Evolutionary conservation across 805 yeast species (phyloP).

Genomic region (Barnettozyma californica): DNA sequence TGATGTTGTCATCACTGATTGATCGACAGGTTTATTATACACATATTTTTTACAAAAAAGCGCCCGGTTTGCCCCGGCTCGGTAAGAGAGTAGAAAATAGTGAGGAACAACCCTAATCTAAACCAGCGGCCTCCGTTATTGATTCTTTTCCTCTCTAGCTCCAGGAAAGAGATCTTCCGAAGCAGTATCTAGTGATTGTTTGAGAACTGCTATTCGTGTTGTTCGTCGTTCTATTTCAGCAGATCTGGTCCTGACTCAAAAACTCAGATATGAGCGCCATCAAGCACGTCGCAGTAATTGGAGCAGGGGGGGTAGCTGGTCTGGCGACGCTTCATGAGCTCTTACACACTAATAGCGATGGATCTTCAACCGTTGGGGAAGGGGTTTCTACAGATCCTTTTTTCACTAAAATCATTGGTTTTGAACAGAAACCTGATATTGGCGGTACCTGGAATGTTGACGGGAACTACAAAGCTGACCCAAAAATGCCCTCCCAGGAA

Average conservation of each 20-base stretch:
- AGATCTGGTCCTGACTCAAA: neutral
- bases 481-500: slow-evolving; percentile 25
- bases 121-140: too few relatives aligned
- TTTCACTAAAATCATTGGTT: slow-evolving; percentile 34
- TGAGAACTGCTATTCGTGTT: too few relatives aligned
- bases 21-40: too few relatives aligned
- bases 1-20: too few relatives aligned
- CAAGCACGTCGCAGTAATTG: slow-evolving; percentile 32
- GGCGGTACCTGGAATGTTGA: slow-evolving; percentile 43
- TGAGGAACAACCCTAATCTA: too few relatives aligned
- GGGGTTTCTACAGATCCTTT: slow-evolving; percentile 13
- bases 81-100: too few relatives aligned
- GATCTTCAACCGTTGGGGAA: slow-evolving; percentile 21
- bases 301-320: slow-evolving; percentile 38
- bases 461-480: slow-evolving; percentile 17
- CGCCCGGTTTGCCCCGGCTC: too few relatives aligned
- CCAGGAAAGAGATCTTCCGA: neutral
- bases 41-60: too few relatives aligned
- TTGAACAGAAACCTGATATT: slow-evolving; percentile 36
- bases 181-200: too few relatives aligned
- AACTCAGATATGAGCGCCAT: slow-evolving; percentile 6
- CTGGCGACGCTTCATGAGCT: slow-evolving; percentile 32
- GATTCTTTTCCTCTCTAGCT: too few relatives aligned
- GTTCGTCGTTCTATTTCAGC: neutral
- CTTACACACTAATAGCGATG: slow-evolving; percentile 26